A percentile compares a stretch with the other conserved stretches of the same genome.
These are phyloP conservation scores for Nannochloris sp. DNA, from an alignment of 139 green algal species.

Conservation along the genomic window DNA sequence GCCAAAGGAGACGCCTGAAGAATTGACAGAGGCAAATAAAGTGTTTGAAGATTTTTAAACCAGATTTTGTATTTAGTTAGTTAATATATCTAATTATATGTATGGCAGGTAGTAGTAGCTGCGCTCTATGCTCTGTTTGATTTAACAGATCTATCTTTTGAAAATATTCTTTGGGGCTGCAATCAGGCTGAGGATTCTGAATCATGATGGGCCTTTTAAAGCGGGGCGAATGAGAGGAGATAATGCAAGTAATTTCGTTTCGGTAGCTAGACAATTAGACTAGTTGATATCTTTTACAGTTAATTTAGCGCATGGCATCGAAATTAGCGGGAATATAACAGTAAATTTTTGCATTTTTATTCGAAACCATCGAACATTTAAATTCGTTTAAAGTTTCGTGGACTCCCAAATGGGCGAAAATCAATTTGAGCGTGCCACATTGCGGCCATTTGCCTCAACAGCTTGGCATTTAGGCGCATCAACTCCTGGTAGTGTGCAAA, in stretches of 20 bases:
- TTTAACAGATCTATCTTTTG: neutral
- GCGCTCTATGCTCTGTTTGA: neutral
- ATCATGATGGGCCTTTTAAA: too few species aligned
- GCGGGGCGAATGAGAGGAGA: too few species aligned
- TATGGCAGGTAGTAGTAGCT: neutral
- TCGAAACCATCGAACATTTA: neutral
- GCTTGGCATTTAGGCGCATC: neutral
- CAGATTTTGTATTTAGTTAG: neutral
- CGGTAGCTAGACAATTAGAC: neutral
- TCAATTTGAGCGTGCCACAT: neutral
- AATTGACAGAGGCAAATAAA: constrained; percentile 70
- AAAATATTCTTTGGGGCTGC: neutral
- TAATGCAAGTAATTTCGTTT: too few species aligned
- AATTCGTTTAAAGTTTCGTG: neutral
- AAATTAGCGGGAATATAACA: neutral
- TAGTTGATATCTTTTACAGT: neutral
- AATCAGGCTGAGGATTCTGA: too few species aligned
- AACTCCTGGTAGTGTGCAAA: too few species aligned
- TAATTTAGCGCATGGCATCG: neutral
- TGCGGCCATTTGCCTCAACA: neutral
- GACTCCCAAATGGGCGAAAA: neutral
- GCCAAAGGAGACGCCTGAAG: constrained; percentile 68
- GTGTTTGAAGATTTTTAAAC: constrained; percentile 79
- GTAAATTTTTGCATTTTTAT: neutral
- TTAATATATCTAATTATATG: neutral